Percentiles rank a stretch among this genome's conserved stretches.
Conservation (phyloP, 2,329 filamentous ascomycete genomes). For the Alternaria incomplexa region DNA sequence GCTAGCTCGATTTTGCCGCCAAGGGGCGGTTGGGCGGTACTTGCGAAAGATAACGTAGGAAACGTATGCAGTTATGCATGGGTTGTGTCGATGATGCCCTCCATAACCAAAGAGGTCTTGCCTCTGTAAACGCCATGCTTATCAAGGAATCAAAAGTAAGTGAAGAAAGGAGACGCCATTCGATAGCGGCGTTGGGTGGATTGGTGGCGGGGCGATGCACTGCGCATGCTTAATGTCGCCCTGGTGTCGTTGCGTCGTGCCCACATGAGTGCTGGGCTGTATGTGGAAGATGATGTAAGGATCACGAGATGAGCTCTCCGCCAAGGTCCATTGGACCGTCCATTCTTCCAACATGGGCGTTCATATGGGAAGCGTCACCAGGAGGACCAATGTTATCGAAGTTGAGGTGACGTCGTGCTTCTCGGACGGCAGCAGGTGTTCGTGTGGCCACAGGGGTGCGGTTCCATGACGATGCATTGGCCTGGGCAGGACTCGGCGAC, state of each 20-base stretch:
- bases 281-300: conserved; percentile 6
- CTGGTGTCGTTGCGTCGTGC: conserved; percentile 31
- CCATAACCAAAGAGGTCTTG: conserved; percentile 3
- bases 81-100: conserved; percentile 9
- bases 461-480: conserved; percentile 72
- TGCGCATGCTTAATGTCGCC: conserved; percentile 20
- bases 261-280: conserved; percentile 14
- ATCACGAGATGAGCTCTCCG: conserved; percentile 64
- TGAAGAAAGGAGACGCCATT: conserved; percentile 7
- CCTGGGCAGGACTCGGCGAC: conserved; percentile 89
- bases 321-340: conserved; percentile 69
- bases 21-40: conserved; percentile 14
- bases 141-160: conserved; percentile 13
- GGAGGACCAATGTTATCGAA: conserved; percentile 77
- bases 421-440: conserved; percentile 72
- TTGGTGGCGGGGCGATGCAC: conserved; percentile 3
- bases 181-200: conserved; percentile 1
- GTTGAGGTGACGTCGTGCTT: conserved; percentile 77
- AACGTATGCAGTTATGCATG: conserved; percentile 9
- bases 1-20: conserved; percentile 23
- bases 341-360: conserved; percentile 51
- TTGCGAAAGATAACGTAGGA: conserved; percentile 2
- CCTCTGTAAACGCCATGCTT: conserved; percentile 30
- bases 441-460: conserved; percentile 65
- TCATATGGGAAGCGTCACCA: conserved; percentile 52